These are phyloP conservation scores for Globisporangium ultimum DNA, from an alignment of 352 stramenopile genomes.

Conservation along the genomic window DNA sequence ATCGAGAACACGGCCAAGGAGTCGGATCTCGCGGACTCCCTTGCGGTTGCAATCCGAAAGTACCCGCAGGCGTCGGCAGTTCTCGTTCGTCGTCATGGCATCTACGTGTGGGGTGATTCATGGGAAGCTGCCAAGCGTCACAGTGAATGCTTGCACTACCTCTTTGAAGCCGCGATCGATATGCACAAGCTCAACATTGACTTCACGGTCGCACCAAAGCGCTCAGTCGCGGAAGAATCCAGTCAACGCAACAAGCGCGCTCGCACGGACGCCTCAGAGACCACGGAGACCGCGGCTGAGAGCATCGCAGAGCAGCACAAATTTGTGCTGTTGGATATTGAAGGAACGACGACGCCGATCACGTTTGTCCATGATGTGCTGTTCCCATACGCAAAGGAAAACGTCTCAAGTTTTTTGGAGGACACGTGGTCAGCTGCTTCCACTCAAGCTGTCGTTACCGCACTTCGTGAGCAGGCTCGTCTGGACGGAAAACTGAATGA, in stretches of 20 bases:
- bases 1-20: conserved; percentile 96
- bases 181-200: conserved; percentile 89
- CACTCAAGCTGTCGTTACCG: conserved; percentile 48
- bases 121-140: conserved; percentile 97
- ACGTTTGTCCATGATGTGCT: conserved; percentile 95
- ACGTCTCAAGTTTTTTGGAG: conserved; percentile 55
- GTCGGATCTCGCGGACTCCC: conserved; percentile 87
- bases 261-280: conserved; percentile 16
- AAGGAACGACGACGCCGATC: conserved; percentile 95
- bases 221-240: conserved; percentile 26
- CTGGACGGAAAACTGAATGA: conserved; percentile 29
- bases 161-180: conserved; percentile 91
- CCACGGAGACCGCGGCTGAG: neutral
- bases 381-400: conserved; percentile 87
- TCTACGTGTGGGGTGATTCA: conserved; percentile 95
- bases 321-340: conserved; percentile 94
- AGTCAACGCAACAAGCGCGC: conserved; percentile 39
- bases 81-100: conserved; percentile 92
- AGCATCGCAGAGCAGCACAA: conserved; percentile 82
- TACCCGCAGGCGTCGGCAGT: conserved; percentile 92
- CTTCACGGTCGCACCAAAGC: conserved; percentile 35
- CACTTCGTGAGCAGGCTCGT: conserved; percentile 40
- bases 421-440: conserved; percentile 50
- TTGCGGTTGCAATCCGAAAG: conserved; percentile 76
- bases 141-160: conserved; percentile 96